Evolutionary conservation across 306 rosid genomes (phyloP), one percentile per base, ranked within the genome.

Genomic region (Gleditsia sinensis): DNA sequence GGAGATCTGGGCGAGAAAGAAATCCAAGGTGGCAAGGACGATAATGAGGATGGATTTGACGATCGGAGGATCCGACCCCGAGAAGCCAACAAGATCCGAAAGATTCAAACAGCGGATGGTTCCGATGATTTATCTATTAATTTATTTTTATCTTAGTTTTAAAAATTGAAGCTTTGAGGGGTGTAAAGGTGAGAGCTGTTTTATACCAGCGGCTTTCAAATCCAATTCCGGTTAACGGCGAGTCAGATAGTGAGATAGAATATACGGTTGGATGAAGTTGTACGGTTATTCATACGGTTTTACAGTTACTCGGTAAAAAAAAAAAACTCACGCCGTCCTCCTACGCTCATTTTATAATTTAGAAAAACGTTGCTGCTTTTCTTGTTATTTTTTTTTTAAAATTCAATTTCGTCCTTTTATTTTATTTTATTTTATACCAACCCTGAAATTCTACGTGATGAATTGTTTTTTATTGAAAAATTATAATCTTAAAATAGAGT

Each of bases 21-120:
- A 71, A 39, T 34, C 16, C 25, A 67, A 66, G 28, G 57, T 19
- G 58, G 34, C 42, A 53, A 6, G 20, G 21, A 43, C 23, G 79
- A 65, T 51, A 57, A 79, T 19, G 82, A 32, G 36, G 81, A 57
- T 34, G 67, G 74, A 30, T 46, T 57, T 62, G 61, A 69, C 77
- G 91, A 88, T 88, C 86, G 80, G 82, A 81, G 85, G 83, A 81
- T 74, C 85, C 77, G 82, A 74, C 67, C 75, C 80, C 19, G 48
- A 34, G 25, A 49, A 78, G 57, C 48, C 74, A 72, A 72, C 83
- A 74, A 82, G 87, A 88, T 86, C 90, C 85, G 80, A 62, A 64
- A 81, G 71, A 77, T 77, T 74, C 80, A 72, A 84, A 81, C 53
- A 51, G 46, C 50, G 33, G 64, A 46, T 20, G 63, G 32, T 61